Evolutionary conservation across 2,329 filamentous ascomycete genomes (phyloP).

Genomic region (Gnomoniopsis smithogilvyi): DNA sequence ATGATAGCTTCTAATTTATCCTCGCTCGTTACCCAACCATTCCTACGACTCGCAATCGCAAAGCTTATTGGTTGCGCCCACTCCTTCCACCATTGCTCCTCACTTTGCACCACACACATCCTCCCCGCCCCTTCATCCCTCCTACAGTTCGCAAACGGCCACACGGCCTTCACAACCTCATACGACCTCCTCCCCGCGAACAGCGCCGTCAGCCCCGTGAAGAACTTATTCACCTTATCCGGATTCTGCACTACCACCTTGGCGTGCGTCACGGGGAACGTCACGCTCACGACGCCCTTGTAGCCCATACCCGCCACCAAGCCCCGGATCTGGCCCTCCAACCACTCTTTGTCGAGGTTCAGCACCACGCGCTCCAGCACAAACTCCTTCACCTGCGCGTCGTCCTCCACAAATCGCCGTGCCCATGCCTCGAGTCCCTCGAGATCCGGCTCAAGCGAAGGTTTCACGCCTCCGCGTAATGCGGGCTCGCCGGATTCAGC

Average conservation of each 20-base stretch:
- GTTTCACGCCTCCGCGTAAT: conserved; percentile 43
- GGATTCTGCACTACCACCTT: conserved; percentile 48
- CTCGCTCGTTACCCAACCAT: conserved; percentile 49
- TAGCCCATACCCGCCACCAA: conserved; percentile 49
- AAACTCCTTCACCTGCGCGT: conserved; percentile 44
- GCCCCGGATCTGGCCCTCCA: conserved; percentile 52
- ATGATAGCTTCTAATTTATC: conserved; percentile 52
- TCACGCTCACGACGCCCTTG: conserved; percentile 45
- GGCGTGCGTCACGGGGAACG: conserved; percentile 48
- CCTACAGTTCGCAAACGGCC: conserved; percentile 52
- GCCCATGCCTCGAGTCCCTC: conserved; percentile 48
- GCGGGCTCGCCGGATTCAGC: conserved; percentile 47
- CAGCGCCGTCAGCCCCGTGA: conserved; percentile 48
- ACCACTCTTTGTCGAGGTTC: conserved; percentile 52
- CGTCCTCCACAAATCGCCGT: conserved; percentile 43
- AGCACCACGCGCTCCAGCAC: conserved; percentile 48
- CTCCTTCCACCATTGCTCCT: conserved; percentile 54
- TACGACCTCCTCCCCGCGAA: conserved; percentile 53
- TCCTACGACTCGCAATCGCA: conserved; percentile 33
- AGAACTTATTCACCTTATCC: conserved; percentile 51
- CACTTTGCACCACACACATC: conserved; percentile 49
- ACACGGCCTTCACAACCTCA: conserved; percentile 53
- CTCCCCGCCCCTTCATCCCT: conserved; percentile 36
- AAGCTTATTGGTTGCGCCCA: conserved; percentile 45
- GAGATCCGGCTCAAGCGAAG: conserved; percentile 37